Conservation (phyloP, 2,329 filamentous ascomycete species). For the Epichloe sp. region DNA sequence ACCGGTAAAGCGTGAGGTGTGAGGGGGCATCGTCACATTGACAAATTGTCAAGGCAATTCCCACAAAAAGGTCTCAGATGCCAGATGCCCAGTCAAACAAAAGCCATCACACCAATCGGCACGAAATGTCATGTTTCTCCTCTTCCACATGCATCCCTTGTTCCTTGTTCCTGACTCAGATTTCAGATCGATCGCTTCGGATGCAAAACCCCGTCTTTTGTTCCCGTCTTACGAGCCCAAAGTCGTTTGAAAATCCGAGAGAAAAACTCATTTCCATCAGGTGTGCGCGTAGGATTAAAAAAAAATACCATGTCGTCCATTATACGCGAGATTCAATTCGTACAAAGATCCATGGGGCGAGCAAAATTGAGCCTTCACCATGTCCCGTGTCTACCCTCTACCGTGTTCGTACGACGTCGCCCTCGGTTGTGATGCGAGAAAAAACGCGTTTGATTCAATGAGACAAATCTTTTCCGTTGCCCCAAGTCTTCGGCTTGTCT, state of each 20-base stretch:
- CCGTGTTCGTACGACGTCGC: neutral
- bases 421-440: neutral
- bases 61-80: conserved; percentile 1
- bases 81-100: neutral
- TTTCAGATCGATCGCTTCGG: conserved; percentile 1
- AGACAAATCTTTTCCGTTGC: too few relatives aligned
- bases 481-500: too few relatives aligned
- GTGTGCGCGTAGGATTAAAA: neutral
- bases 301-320: too few relatives aligned
- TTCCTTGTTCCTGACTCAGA: too few relatives aligned
- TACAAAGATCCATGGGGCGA: too few relatives aligned
- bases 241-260: too few relatives aligned
- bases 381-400: neutral
- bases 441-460: neutral
- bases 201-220: neutral
- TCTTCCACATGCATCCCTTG: neutral
- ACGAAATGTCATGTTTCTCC: neutral
- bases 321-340: too few relatives aligned
- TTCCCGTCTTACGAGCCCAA: too few relatives aligned
- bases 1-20: too few relatives aligned
- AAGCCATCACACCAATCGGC: neutral
- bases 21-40: neutral
- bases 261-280: neutral
- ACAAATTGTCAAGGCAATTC: neutral
- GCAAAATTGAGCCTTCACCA: too few relatives aligned